Base-by-base conservation (phyloP, 1,284 basidiomycete genomes). In the Mycena citricolor region DNA sequence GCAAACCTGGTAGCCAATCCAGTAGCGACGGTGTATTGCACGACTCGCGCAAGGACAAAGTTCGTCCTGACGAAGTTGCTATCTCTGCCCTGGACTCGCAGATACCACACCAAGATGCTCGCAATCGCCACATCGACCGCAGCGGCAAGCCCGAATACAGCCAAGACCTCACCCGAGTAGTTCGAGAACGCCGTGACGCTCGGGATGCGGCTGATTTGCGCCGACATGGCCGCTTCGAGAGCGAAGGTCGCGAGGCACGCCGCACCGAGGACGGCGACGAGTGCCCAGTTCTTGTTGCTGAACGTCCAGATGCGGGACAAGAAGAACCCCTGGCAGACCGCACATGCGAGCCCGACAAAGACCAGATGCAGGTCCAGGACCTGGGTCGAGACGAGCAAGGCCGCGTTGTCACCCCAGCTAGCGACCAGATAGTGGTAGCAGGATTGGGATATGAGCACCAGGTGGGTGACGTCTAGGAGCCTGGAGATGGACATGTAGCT, bases 21-120 rank as follows among this genome's bases (percentile, higher is more conserved):
- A 7, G 52, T 54, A 7, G 42, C 42, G 11, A 54, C 46, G 4
- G 52, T 51, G 20, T 46, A 52, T 13, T 42, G 42, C 23, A 54
- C 47, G 28, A 54, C 25, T 13, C 35, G 39, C 8, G 33, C 20
- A 14, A 54, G 28, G 17, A 54, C 21, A 3, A 26, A 38, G 14
- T 40, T 39, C 3, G 46, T 54, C 4, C 42, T 34, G 32, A 21
- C 24, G 32, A 39, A 40, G n/a, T 26, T 19, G 23, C 28, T 20
- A 32, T 16, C n/a, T n/a, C n/a, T n/a, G n/a, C n/a, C n/a, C n/a
- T n/a, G n/a, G n/a, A 14, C 12, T 13, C 12, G 44, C n/a, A 47
- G 28, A 19, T 47, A 47, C 13, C 22, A 47, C 3, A 41, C 32
- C 22, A 47, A 19, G 5, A 42, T 30, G 1, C 41, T 13, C 11